Conservation (phyloP, 257 asterid genomes). For the Plantago elongata region DNA sequence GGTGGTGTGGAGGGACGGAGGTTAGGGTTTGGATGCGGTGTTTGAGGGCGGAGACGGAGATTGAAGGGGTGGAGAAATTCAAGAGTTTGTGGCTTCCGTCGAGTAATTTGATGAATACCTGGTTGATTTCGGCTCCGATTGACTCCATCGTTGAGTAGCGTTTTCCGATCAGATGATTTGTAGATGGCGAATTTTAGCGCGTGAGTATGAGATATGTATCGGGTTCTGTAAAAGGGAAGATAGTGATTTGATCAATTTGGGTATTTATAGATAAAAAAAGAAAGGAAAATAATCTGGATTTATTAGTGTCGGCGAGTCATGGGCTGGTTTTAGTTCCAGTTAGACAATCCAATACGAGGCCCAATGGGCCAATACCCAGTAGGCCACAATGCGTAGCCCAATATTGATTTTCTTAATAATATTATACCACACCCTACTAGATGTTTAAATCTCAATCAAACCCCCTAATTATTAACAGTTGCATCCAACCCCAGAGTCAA, state of each 20-base stretch:
- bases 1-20: constrained; percentile 51
- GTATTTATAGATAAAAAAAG: neutral
- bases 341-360: no score
- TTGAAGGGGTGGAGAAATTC: constrained; percentile 44
- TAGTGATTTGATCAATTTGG: neutral
- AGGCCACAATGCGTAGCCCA: neutral
- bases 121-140: constrained; percentile 31
- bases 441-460: no score
- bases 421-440: no score
- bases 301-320: no score
- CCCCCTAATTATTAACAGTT: no score
- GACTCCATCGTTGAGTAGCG: constrained; percentile 26
- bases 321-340: no score
- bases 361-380: no score
- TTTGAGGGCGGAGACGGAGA: constrained; percentile 43
- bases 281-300: no score
- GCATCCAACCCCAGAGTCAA: no score
- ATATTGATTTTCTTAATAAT: no score
- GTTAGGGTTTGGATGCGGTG: constrained; percentile 53
- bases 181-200: neutral
- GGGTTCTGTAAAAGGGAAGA: neutral
- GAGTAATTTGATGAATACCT: constrained; percentile 60
- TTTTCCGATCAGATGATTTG: no score
- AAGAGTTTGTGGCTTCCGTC: constrained; percentile 63
- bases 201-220: neutral